phyloP scores from a whole-genome alignment of 2,329 filamentous ascomycete genomes.

The Lachnellula cervina region DNA sequence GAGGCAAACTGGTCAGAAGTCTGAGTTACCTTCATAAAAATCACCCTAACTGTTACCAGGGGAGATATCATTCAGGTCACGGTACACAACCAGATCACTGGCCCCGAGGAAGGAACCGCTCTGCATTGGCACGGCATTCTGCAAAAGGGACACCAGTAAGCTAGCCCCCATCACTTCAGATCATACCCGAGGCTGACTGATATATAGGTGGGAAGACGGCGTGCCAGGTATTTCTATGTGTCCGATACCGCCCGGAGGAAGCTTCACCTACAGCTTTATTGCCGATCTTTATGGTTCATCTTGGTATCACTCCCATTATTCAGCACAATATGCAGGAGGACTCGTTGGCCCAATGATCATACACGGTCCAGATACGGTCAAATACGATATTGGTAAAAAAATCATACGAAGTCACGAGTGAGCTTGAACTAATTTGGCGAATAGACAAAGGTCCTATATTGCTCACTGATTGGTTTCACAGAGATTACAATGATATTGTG shows the following conservation, averaged over 20 bases:
- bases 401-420: background rate
- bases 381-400: slow-evolving; percentile 50
- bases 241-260: slow-evolving; percentile 49
- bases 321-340: slow-evolving; percentile 47
- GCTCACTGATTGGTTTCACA: slow-evolving; percentile 36
- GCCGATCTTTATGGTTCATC: slow-evolving; percentile 41
- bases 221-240: slow-evolving; percentile 54
- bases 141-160: slow-evolving; percentile 32
- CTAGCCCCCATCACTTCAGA: background rate
- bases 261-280: slow-evolving; percentile 27
- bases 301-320: slow-evolving; percentile 60
- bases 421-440: background rate
- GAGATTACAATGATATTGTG: slow-evolving; percentile 43
- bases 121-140: slow-evolving; percentile 46
- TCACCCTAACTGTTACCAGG: slow-evolving; percentile 4
- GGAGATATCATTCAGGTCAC: slow-evolving; percentile 52
- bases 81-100: slow-evolving; percentile 62
- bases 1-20: slow-evolving; percentile 31
- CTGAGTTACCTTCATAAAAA: background rate
- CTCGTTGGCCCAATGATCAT: slow-evolving; percentile 56
- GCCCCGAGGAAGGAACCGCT: slow-evolving; percentile 32
- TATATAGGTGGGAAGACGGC: slow-evolving; percentile 35
- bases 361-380: slow-evolving; percentile 50
- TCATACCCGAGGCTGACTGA: slow-evolving; percentile 14
- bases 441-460: slow-evolving; percentile 48